Base-by-base conservation (phyloP, 345 rosid species). In the Arabis alpina region DNA sequence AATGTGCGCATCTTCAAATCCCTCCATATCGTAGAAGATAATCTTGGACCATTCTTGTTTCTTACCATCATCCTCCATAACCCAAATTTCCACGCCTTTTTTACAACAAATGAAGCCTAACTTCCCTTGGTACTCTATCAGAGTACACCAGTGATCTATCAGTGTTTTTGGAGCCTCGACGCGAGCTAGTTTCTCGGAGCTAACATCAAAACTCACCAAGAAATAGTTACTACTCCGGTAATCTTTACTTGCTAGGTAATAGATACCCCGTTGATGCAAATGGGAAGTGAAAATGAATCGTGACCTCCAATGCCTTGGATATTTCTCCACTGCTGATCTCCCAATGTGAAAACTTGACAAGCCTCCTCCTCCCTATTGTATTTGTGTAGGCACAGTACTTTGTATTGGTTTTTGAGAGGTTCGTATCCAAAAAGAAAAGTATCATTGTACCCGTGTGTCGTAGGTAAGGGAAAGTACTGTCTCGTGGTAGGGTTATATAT, bases 341-440 rank as follows among this genome's bases (percentile, higher is more conserved):
- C 54, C 36, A 67, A 32, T 44, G 40, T 44, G 15, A 68, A 67
- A 43, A 67, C 13, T 5, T 27, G 15, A 54, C 32, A 67, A 54
- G 6, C 8, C 19, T 28, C 11, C 1, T 1, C 4, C 9, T 3
- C 2, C 4, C 8, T 2, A 19, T 8, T 6, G 14, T 0, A 1
- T 15, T 6, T 34, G 10, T 48, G 0, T 12, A 54, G 4, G 10
- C 71, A 19, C 62, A 67, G 0, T 4, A 67, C 71, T 54, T 67
- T 54, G 71, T 54, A 67, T 12, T 67, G 61, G 2, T 66, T 42
- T 27, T 66, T 15, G 50, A 41, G 30, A 66, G 61, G 52, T 19
- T 54, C 52, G 52, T 42, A 54, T 16, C 71, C 71, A 13, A 54
- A 66, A 3, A 52, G 27, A 50, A 24, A 64, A 64, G n/a, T 12